These are phyloP conservation scores for Sindora glabra DNA, from an alignment of 306 rosid species.

Conservation along the genomic window DNA sequence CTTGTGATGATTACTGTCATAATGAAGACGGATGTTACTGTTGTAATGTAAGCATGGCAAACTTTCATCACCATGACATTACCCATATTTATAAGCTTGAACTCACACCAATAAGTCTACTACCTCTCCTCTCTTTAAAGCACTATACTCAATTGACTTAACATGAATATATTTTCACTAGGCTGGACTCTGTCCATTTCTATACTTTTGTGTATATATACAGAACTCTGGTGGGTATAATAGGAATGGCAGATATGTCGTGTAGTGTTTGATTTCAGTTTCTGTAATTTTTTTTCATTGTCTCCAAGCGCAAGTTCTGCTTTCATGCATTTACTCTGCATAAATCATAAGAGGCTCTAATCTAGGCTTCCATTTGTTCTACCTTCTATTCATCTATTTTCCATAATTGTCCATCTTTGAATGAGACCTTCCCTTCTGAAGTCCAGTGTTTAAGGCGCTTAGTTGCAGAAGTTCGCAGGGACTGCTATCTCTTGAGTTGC, in stretches of 20 bases:
- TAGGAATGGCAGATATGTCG: too few species aligned
- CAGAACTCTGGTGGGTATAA: too few species aligned
- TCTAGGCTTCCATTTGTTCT: background rate
- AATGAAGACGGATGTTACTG: background rate
- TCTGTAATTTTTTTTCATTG: too few species aligned
- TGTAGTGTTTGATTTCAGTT: too few species aligned
- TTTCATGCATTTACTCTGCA: background rate
- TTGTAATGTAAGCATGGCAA: background rate
- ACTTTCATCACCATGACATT: background rate
- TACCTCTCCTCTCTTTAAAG: background rate
- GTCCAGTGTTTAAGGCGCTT: constrained; percentile 56
- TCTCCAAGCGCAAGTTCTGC: too few species aligned
- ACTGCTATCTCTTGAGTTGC: constrained; percentile 33
- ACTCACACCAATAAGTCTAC: background rate
- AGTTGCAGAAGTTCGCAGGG: constrained; percentile 52
- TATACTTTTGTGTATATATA: too few species aligned
- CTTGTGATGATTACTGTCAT: background rate
- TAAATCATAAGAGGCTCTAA: background rate
- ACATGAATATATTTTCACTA: background rate
- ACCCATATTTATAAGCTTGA: background rate
- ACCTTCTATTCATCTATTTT: background rate
- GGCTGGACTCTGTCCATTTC: too few species aligned
- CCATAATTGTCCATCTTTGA: constrained; percentile 48
- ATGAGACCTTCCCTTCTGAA: constrained; percentile 67
- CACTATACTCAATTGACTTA: background rate